Percentiles rank a stretch among this genome's conserved stretches.
Evolutionary conservation across 768 basidiomycete genomes (phyloP).

Genomic region (Xerocomellus chrysenteron): DNA sequence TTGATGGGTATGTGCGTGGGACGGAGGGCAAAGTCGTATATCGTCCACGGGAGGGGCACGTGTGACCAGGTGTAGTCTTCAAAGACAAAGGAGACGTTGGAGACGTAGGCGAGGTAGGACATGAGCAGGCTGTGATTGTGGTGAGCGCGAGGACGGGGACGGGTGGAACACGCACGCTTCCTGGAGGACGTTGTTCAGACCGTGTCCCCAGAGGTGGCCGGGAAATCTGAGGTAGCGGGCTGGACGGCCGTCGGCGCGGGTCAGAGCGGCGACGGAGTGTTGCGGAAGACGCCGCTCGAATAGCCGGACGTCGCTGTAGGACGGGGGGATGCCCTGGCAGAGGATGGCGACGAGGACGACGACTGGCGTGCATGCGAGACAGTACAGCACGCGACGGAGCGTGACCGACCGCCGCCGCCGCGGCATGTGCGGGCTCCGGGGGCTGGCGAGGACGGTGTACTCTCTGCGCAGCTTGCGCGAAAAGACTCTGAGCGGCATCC

Average conservation of each 20-base stretch:
- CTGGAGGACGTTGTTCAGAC: conserved; percentile 61
- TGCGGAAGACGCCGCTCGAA: conserved; percentile 41
- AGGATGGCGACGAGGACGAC: conserved; percentile 32
- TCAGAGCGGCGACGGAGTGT: conserved; percentile 29
- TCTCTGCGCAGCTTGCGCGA: not conserved
- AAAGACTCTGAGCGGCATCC: not conserved
- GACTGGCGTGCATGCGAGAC: conserved; percentile 20
- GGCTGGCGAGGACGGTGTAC: conserved; percentile 13
- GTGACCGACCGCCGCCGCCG: conserved; percentile 23
- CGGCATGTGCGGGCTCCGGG: not conserved
- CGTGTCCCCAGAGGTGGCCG: conserved; percentile 58
- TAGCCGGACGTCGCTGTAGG: conserved; percentile 35
- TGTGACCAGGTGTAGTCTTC: conserved; percentile 65
- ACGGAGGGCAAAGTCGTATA: conserved; percentile 54
- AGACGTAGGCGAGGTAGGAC: conserved; percentile 49
- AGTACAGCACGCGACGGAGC: conserved; percentile 29
- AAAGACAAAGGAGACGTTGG: conserved; percentile 58
- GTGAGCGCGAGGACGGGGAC: not conserved
- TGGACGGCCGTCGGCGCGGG: conserved; percentile 2
- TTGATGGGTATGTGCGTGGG: conserved; percentile 55
- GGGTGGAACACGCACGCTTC: conserved; percentile 46
- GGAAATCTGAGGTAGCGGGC: conserved; percentile 48
- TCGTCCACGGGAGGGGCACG: conserved; percentile 49
- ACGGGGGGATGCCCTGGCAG: conserved; percentile 40
- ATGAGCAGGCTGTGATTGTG: conserved; percentile 41